These are phyloP conservation scores for Annulohypoxylon bovei DNA, from an alignment of 495 filamentous ascomycete genomes.

Conservation along the genomic window DNA sequence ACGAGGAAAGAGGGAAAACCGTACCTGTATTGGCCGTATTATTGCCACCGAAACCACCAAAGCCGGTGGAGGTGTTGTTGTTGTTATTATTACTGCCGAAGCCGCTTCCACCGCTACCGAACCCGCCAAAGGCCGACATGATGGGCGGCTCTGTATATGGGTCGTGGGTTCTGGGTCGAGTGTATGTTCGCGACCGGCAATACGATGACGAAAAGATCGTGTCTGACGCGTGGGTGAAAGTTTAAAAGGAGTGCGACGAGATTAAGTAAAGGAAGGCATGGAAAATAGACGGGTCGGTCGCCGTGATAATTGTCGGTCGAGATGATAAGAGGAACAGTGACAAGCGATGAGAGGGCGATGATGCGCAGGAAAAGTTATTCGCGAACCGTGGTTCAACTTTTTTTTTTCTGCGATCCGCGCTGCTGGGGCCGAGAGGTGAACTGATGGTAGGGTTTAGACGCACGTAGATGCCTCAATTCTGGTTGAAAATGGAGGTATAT, in stretches of 20 bases:
- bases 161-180: conserved; percentile 6
- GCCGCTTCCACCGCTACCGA: conserved; percentile 47
- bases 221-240: conserved; percentile 43
- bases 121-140: conserved; percentile 59
- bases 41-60: conserved; percentile 55
- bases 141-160: conserved; percentile 42
- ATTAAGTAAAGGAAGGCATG: conserved; percentile 44
- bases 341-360: conserved; percentile 6
- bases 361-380: conserved; percentile 35
- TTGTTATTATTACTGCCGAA: conserved; percentile 62
- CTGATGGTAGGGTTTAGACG: conserved; percentile 8
- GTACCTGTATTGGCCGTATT: conserved; percentile 44
- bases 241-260: conserved; percentile 21
- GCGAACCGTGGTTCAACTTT: conserved; percentile 36
- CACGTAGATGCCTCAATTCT: conserved; percentile 11
- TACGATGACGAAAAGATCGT: conserved; percentile 28
- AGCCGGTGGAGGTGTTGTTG: conserved; percentile 64
- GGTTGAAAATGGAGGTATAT: conserved; percentile 12
- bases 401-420: conserved; percentile 41
- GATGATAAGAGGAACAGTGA: conserved; percentile 5
- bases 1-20: conserved; percentile 28
- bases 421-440: conserved; percentile 30
- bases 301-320: conserved; percentile 17
- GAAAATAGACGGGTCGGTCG: conserved; percentile 30
- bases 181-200: conserved; percentile 24